Conservation (phyloP, 208 protist species). For the Trypanosoma conorhini region DNA sequence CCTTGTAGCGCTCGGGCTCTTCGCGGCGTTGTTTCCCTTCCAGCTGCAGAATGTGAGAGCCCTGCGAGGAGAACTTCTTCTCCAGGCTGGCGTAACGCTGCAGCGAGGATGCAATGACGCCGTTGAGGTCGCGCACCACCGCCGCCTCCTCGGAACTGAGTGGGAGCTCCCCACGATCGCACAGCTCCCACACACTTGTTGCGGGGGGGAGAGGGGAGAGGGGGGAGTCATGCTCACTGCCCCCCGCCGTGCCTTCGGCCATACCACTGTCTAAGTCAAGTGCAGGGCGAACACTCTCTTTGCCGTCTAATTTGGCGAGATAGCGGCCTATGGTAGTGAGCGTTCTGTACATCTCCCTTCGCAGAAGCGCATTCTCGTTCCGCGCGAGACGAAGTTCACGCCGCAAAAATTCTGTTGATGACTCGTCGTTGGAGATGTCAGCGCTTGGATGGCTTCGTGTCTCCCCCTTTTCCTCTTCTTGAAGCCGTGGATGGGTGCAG, state of each 20-base stretch:
- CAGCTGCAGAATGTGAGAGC: not conserved
- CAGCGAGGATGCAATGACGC: not conserved
- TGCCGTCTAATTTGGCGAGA: constrained; percentile 3
- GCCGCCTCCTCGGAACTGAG: not conserved
- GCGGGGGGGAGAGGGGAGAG: not conserved
- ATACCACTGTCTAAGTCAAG: not conserved
- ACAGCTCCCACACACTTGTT: constrained; percentile 11
- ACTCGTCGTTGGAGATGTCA: not conserved
- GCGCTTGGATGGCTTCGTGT: not conserved
- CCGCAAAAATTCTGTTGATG: not conserved
- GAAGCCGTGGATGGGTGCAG: not conserved
- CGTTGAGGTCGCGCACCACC: not conserved
- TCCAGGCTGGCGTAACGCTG: not conserved
- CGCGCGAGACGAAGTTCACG: constrained; percentile 4
- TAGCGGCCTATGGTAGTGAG: not conserved
- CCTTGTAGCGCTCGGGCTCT: not conserved
- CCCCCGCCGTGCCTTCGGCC: too few relatives aligned
- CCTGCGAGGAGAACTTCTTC: not conserved
- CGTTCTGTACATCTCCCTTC: constrained; percentile 13
- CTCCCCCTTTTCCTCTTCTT: not conserved
- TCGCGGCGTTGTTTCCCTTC: not conserved
- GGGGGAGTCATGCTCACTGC: not conserved
- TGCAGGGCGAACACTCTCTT: not conserved
- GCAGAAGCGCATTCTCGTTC: constrained; percentile 2
- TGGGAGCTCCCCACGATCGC: not conserved